phyloP scores from a whole-genome alignment of 2,329 filamentous ascomycete genomes.

The Pseudocercospora cruenta region DNA sequence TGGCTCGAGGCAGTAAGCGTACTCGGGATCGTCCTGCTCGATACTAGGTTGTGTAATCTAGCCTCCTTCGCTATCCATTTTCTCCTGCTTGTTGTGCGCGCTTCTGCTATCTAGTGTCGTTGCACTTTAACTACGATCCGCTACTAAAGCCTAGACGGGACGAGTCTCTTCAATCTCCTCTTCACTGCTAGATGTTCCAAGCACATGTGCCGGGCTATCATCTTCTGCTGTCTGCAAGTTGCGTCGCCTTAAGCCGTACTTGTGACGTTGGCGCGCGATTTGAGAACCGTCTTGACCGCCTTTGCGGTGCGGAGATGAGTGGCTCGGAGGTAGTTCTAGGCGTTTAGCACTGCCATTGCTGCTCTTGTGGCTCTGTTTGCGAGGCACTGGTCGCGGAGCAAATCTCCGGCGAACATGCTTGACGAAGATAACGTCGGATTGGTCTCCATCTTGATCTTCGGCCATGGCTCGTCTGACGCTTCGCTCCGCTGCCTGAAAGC shows the following conservation, averaged over 20 bases:
- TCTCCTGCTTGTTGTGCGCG: not conserved
- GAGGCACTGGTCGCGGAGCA: not conserved
- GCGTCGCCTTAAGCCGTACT: not conserved
- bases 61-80: not conserved
- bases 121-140: not conserved
- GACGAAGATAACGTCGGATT: not conserved
- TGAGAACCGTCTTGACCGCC: not conserved
- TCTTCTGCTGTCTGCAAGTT: not conserved
- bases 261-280: not conserved
- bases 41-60: not conserved
- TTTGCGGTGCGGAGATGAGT: not conserved
- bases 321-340: not conserved
- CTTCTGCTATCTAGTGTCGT: not conserved
- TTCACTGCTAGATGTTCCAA: not conserved
- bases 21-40: not conserved
- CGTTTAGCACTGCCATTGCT: not conserved
- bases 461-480: not conserved
- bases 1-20: not conserved
- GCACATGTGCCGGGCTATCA: not conserved
- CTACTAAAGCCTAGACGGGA: not conserved
- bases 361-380: not conserved
- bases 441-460: not conserved
- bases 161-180: not conserved
- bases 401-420: not conserved
- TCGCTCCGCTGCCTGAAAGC: not conserved